phyloP scores from a whole-genome alignment of 108 stramenopile species.

The Ochromonas danica region DNA sequence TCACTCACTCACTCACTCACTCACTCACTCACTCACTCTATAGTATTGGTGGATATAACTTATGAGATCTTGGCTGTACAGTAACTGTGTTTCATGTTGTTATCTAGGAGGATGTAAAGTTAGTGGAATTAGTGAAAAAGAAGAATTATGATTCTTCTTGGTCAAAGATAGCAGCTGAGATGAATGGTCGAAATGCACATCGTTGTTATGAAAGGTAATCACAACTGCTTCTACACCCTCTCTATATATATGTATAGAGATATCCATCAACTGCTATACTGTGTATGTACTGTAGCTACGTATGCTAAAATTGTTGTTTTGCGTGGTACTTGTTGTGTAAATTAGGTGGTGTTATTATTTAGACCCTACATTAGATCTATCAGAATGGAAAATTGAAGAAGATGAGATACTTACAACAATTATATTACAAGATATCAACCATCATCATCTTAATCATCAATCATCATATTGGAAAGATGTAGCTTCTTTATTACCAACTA shows the following conservation, averaged over 20 bases:
- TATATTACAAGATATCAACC: background rate
- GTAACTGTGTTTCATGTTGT: no score
- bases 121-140: background rate
- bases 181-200: no score
- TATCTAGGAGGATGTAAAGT: no score
- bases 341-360: background rate
- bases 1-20: no score
- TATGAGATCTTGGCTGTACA: no score
- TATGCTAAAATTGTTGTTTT: background rate
- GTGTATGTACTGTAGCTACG: no score
- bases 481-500: background rate
- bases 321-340: no score
- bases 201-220: background rate
- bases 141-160: background rate
- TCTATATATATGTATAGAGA: no score
- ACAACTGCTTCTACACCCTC: no score
- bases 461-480: background rate
- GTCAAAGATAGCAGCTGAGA: background rate
- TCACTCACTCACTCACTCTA: no score
- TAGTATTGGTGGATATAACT: no score
- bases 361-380: background rate
- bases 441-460: background rate
- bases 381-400: background rate
- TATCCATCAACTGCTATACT: no score
- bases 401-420: background rate